Percentiles rank a stretch among this genome's conserved stretches.
These are phyloP conservation scores for Fusarium sp. DNA, from an alignment of 2,329 filamentous ascomycete genomes.

Conservation along the genomic window DNA sequence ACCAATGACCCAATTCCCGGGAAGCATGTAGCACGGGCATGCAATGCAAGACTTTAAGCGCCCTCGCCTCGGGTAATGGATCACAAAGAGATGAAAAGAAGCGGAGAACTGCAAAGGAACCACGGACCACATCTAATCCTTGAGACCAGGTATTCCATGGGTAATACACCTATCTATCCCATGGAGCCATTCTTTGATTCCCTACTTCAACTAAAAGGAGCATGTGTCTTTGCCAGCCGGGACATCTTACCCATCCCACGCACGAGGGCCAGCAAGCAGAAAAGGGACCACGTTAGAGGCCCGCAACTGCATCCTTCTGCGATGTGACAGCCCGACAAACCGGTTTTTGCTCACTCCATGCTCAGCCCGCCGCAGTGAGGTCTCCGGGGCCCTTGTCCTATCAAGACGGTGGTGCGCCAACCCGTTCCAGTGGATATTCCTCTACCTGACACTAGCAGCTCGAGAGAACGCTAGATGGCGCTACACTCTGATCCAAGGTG, in stretches of 20 bases:
- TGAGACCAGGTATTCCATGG: not conserved
- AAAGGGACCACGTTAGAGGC: conserved; percentile 33
- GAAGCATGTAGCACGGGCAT: conserved; percentile 23
- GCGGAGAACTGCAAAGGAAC: conserved; percentile 21
- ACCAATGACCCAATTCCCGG: conserved; percentile 32
- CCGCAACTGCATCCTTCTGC: conserved; percentile 36
- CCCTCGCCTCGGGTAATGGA: conserved; percentile 9
- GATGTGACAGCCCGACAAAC: conserved; percentile 41
- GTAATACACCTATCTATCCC: conserved; percentile 5
- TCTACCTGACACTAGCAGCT: not conserved
- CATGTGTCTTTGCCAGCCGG: conserved; percentile 2
- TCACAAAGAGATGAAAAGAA: conserved; percentile 11
- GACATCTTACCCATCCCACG: conserved; percentile 16
- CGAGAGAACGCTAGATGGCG: conserved; percentile 6
- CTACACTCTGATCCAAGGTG: conserved; percentile 3
- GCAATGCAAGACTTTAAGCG: conserved; percentile 17
- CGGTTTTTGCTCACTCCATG: conserved; percentile 36
- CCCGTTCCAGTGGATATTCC: conserved; percentile 25
- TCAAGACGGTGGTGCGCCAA: conserved; percentile 13
- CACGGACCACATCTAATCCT: conserved; percentile 19
- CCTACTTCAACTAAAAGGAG: not conserved
- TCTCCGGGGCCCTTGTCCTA: not conserved
- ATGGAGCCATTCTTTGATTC: not conserved
- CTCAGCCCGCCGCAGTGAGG: conserved; percentile 4
- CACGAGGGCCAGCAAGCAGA: not conserved